These are phyloP conservation scores for Nitzschia inconspicua DNA, from an alignment of 108 stramenopile species.

Conservation along the genomic window DNA sequence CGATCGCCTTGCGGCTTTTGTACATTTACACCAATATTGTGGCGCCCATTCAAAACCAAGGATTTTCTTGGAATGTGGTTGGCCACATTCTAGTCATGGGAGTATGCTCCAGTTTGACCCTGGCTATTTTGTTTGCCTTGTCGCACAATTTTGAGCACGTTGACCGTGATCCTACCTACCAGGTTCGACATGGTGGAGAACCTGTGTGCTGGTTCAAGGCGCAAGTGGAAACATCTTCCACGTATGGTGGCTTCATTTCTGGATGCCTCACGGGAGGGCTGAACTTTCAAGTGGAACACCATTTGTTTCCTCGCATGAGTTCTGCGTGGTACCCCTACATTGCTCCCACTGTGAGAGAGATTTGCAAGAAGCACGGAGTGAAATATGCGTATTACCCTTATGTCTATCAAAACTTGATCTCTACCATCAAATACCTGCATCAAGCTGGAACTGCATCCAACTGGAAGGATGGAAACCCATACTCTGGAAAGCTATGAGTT, in stretches of 20 bases:
- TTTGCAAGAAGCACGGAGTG: conserved; percentile 92
- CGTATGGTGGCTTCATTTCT: conserved; percentile 84
- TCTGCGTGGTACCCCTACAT: conserved; percentile 97
- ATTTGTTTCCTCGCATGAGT: conserved; percentile 91
- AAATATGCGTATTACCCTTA: conserved; percentile 90
- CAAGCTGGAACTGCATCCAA: conserved; percentile 62
- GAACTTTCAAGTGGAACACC: conserved; percentile 96
- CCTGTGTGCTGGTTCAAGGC: conserved; percentile 85
- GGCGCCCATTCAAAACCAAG: conserved; percentile 63
- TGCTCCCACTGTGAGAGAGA: conserved; percentile 90
- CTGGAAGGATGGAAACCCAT: conserved; percentile 42
- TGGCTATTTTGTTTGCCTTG: conserved; percentile 81
- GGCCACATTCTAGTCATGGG: conserved; percentile 78
- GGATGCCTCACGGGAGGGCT: conserved; percentile 86
- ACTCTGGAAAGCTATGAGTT: conserved; percentile 25
- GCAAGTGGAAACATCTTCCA: conserved; percentile 88
- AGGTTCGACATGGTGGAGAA: conserved; percentile 48
- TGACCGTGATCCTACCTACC: conserved; percentile 75
- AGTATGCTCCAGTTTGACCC: conserved; percentile 57
- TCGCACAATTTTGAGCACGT: conserved; percentile 94
- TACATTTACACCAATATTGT: conserved; percentile 69
- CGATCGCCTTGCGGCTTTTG: conserved; percentile 49
- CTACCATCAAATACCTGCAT: conserved; percentile 82
- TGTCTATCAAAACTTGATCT: conserved; percentile 72
- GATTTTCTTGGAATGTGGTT: conserved; percentile 36